Percentiles rank a stretch among this genome's conserved stretches.
Conservation (phyloP, 192 early-diverging fungal species). For the Coemansia sp. region DNA sequence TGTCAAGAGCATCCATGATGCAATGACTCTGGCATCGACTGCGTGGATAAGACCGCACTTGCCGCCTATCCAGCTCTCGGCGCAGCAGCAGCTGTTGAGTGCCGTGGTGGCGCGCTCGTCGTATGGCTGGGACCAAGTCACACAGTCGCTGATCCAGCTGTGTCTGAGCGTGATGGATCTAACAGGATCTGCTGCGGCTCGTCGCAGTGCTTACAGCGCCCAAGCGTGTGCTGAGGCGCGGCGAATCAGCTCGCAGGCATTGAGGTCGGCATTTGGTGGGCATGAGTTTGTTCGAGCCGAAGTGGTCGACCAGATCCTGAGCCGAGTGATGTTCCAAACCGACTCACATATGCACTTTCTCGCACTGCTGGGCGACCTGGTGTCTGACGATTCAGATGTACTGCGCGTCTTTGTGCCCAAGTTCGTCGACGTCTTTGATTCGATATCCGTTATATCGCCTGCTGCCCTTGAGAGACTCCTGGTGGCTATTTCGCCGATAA, state of each 20-base stretch:
- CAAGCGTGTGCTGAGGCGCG: slow-evolving; percentile 19
- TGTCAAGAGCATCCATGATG: slow-evolving; percentile 30
- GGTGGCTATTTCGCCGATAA: slow-evolving; percentile 58
- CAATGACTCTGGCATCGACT: slow-evolving; percentile 5
- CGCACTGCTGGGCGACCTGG: slow-evolving; percentile 27
- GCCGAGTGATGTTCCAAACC: slow-evolving; percentile 30
- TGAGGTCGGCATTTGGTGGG: slow-evolving; percentile 45
- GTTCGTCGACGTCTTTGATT: slow-evolving; percentile 70
- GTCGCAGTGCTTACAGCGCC: slow-evolving; percentile 19
- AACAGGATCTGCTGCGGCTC: background rate
- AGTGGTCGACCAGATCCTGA: slow-evolving; percentile 67
- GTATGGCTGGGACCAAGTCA: slow-evolving; percentile 55
- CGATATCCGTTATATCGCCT: slow-evolving; percentile 61
- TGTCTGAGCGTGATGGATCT: slow-evolving; percentile 33
- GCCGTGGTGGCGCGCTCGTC: slow-evolving; percentile 28
- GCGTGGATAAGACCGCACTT: slow-evolving; percentile 24
- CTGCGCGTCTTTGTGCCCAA: slow-evolving; percentile 32
- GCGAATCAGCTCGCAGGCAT: slow-evolving; percentile 16
- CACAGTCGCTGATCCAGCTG: slow-evolving; percentile 46
- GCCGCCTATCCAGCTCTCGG: background rate
- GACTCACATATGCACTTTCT: slow-evolving; percentile 30
- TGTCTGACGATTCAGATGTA: slow-evolving; percentile 27
- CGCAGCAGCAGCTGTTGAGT: slow-evolving; percentile 14
- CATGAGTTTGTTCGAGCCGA: slow-evolving; percentile 70
- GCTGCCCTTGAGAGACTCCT: slow-evolving; percentile 60